Evolutionary conservation across 305 asterid species (phyloP), one percentile per base, ranked within the genome.

Genomic region (Lippia alba): DNA sequence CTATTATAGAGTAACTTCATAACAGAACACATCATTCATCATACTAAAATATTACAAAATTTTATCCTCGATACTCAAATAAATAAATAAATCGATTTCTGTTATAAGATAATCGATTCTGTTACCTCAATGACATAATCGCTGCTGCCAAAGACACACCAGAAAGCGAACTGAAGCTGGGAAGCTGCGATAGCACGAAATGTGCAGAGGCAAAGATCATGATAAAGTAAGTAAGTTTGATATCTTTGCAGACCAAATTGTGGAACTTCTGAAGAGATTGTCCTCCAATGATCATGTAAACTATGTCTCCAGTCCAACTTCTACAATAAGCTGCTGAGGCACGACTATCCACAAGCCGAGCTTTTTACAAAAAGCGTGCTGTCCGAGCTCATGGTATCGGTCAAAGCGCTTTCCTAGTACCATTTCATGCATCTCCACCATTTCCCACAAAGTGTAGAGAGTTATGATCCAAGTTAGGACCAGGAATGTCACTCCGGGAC

Each of bases 121-220:
- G 8, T 18, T 78, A 81, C 83, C 86, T 75, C 53, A 83, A 45
- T 0, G 87, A 83, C 87, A 78, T 75, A 57, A 80, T 69, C 4
- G 87, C 87, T 2, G 87, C 85, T 1, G 81, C 87, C 62, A 83
- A 50, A 49, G 85, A 78, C 2, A 83, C 81, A 1, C 85, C 85
- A 3, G 85, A 70, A 45, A 83, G 75, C 11, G 87, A 71, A 45
- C 78, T 75, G 76, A 83, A 75, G 46, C 73, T 78, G 36, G 87
- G 87, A 46, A 83, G 84, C 36, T 83, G 85, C 11, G 83, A 73
- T 19, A 83, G 64, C 11, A 75, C 81, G 18, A 83, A 83, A 46
- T 83, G 87, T 11, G 58, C 83, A 4, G 84, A 77, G 32, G 83
- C 81, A 61, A 83, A 83, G 54, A 80, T 80, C 74, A 77, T 77